Base-by-base conservation (phyloP, 2,329 filamentous ascomycete species). In the Penicillium sp. region DNA sequence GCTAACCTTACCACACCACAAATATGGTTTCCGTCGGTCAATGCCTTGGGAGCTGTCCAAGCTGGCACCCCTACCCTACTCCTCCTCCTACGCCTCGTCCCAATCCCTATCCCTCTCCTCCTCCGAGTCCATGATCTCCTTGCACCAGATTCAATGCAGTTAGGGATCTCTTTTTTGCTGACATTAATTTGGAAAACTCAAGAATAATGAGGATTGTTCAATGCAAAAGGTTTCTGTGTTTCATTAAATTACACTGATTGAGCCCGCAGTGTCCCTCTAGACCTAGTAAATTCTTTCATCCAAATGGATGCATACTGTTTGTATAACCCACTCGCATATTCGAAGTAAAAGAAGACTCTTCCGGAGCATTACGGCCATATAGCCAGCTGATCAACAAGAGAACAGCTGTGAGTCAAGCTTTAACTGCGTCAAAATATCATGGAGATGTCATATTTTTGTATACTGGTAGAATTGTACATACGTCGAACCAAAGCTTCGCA, bases 41-140 rank as follows among this genome's bases (percentile, higher is more conserved):
- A 15, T n/a, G 12, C 37, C 17, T n/a, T 41, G 35, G 22, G 15
- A 11, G 4, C 25, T 28, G 20, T 15, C 20, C 49, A 38, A 17
- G 17, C 20, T 52, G 49, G 49, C 12, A 52, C 25, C 49, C 49
- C 8, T 52, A 52, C 41, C 49, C 49, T 17, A 52, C 49, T 28
- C 49, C 49, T 28, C 49, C 49, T n/a, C 12, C 20, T 28, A 28
- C 49, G 5, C 49, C 42, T n/a, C n/a, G 37, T 42, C 17, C 17
- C 22, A 20, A 14, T 45, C 15, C 12, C 41, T 57, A 35, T 45
- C 43, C 59, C 22, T 38, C 35, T 28, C 45, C 49, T 28, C 35
- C 49, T 4, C 35, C 49, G 11, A 52, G 49, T 17, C 49, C 47
- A 5, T 34, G 45, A 48, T 48, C 12, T 47, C 43, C 14, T n/a